Evolutionary conservation across 192 early-diverging fungal species (phyloP).

Genomic region (Backusella australiensis): DNA sequence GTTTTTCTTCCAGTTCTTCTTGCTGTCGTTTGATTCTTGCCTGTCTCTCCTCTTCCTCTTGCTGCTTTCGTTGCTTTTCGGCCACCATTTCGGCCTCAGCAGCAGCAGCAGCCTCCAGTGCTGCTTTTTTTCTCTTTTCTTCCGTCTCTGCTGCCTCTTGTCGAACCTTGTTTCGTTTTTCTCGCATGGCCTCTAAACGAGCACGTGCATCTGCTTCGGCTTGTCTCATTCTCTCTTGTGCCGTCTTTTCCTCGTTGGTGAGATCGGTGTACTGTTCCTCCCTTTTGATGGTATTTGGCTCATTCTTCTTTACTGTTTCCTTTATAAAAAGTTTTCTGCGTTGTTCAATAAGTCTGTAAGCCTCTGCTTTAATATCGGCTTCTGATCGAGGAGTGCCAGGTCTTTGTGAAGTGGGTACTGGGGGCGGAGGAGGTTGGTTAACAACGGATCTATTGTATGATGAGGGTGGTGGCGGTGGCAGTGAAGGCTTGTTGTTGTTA

Average conservation of each 20-base stretch:
- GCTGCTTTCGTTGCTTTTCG: slow-evolving; percentile 38
- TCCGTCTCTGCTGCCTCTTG: slow-evolving; percentile 41
- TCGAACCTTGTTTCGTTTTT: slow-evolving; percentile 20
- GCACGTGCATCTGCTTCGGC: slow-evolving; percentile 40
- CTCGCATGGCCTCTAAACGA: slow-evolving; percentile 29
- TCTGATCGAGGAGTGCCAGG: slow-evolving; percentile 36
- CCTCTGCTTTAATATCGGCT: slow-evolving; percentile 55
- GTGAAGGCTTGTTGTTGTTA: background rate
- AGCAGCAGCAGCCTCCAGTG: slow-evolving; percentile 16
- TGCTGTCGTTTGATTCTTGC: slow-evolving; percentile 15
- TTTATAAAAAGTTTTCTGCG: slow-evolving; percentile 19
- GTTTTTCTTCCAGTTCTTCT: slow-evolving; percentile 20
- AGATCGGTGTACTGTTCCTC: background rate
- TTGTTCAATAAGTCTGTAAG: slow-evolving; percentile 47
- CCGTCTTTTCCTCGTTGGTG: slow-evolving; percentile 29
- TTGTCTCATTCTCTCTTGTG: slow-evolving; percentile 44
- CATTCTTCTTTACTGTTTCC: background rate
- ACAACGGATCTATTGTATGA: background rate
- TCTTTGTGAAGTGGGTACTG: slow-evolving; percentile 27
- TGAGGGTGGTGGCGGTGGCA: background rate
- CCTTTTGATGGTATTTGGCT: background rate
- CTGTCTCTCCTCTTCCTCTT: slow-evolving; percentile 25
- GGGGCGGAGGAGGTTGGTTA: slow-evolving; percentile 16
- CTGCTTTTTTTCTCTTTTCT: slow-evolving; percentile 24
- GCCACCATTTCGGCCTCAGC: slow-evolving; percentile 31